Base-by-base conservation (phyloP, 208 protist genomes). In the Endotrypanum monterogeii region DNA sequence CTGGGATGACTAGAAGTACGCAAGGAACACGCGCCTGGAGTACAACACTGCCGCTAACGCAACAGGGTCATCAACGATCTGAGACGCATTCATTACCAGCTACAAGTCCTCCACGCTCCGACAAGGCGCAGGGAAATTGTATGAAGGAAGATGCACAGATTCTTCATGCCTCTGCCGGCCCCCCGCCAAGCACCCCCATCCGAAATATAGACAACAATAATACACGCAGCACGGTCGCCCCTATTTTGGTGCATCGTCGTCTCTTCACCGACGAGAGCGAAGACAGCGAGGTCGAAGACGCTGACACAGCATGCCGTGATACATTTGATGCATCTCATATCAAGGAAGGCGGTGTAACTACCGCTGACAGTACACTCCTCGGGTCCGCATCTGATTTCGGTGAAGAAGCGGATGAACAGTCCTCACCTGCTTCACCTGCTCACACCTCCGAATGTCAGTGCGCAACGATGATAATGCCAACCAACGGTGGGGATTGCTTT, bases 211-310 rank as follows among this genome's bases (percentile, higher is more conserved):
- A 46, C 18, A 16, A 39, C 30, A 18, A 39, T 5, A 30, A 61
- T 32, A 16, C 56, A 18, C 56, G 20, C 11, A 61, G 12, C 30
- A 23, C 35, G 35, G 35, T 20, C 32, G 32, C 58, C 32, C 58
- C 25, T 37, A 63, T 23, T 25, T 52, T 52, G 25, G 41, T 52
- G 28, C 35, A 67, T 44, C 62, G 62, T n/a, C 62, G 62, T 16
- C 62, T 67, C 62, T 67, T 63, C 16, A 7, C 58, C 35, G 58
- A 63, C 58, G 58, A 63, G 20, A 12, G 35, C 35, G 58, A 63
- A n/a, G 58, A 63, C 58, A 9, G 58, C 16, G 58, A 20, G 5
- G 58, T 28, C 6, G 58, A 41, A 1, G 58, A 35, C 20, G 58
- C 20, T 11, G 58, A 44, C 35, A 28, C 32, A n/a, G 25, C 3